Conservation (phyloP, 805 yeast species). For the Metschnikowia anglica region DNA sequence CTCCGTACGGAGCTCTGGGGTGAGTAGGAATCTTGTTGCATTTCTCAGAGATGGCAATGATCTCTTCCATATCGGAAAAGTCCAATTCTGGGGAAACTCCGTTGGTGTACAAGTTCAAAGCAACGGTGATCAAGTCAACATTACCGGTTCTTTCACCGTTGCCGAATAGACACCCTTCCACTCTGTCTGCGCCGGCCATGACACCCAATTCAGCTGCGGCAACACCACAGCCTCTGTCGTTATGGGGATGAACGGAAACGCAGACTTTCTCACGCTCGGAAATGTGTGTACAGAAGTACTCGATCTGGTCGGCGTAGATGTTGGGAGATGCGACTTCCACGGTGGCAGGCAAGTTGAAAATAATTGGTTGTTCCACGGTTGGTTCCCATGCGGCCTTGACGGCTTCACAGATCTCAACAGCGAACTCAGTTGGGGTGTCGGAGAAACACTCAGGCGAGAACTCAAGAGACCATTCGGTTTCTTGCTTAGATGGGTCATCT, state of each 20-base stretch:
- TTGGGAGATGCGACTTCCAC: constrained; percentile 77
- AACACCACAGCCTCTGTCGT: constrained; percentile 81
- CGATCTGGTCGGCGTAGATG: constrained; percentile 78
- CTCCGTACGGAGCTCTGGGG: constrained; percentile 79
- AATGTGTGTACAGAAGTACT: constrained; percentile 66
- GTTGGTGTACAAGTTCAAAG: constrained; percentile 74
- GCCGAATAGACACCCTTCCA: constrained; percentile 80
- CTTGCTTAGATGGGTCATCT: constrained; percentile 65
- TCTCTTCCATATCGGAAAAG: constrained; percentile 63
- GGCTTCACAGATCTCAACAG: constrained; percentile 75
- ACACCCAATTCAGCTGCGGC: constrained; percentile 78
- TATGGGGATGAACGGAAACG: constrained; percentile 73
- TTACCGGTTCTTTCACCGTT: constrained; percentile 87
- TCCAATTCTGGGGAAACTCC: constrained; percentile 73
- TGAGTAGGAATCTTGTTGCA: constrained; percentile 76
- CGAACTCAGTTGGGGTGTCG: constrained; percentile 72
- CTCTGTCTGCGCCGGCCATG: constrained; percentile 83
- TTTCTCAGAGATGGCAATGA: constrained; percentile 68
- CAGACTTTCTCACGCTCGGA: constrained; percentile 69
- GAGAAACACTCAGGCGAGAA: constrained; percentile 79
- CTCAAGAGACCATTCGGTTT: constrained; percentile 68
- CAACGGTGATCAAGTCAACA: constrained; percentile 74
- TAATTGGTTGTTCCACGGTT: constrained; percentile 67
- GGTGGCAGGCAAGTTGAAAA: constrained; percentile 78
- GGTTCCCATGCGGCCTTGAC: constrained; percentile 81